These are phyloP conservation scores for Daldinia loculata DNA, from an alignment of 495 filamentous ascomycete genomes.

Conservation along the genomic window DNA sequence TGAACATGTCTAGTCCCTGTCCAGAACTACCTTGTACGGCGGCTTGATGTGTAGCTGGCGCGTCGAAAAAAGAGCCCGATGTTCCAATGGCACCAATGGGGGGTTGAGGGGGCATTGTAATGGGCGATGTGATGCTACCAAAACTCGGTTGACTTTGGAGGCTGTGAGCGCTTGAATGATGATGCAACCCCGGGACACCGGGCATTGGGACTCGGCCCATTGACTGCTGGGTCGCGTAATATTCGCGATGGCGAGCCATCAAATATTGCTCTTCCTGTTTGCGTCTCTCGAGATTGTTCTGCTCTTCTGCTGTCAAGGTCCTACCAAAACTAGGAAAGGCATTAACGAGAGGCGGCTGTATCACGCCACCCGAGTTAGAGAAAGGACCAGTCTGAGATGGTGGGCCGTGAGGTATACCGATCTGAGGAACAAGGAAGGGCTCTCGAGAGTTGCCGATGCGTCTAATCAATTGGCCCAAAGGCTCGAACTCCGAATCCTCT, in stretches of 20 bases:
- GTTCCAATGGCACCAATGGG: conserved; percentile 67
- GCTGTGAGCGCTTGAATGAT: conserved; percentile 93
- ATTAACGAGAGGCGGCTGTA: conserved; percentile 92
- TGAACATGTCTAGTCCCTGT: conserved; percentile 56
- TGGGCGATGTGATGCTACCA: conserved; percentile 88
- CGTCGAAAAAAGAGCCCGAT: conserved; percentile 74
- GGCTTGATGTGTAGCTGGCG: conserved; percentile 49
- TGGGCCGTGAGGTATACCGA: conserved; percentile 88
- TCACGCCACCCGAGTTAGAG: conserved; percentile 63
- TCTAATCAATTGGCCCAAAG: conserved; percentile 91
- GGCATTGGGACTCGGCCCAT: conserved; percentile 64
- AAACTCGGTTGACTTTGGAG: conserved; percentile 96
- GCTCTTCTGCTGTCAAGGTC: conserved; percentile 94
- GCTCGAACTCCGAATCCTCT: conserved; percentile 94
- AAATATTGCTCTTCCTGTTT: conserved; percentile 99
- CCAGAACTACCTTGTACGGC: conserved; percentile 44
- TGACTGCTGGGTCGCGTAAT: conserved; percentile 85
- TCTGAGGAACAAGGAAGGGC: conserved; percentile 96
- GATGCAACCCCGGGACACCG: conserved; percentile 78
- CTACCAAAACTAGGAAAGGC: conserved; percentile 98
- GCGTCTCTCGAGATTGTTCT: conserved; percentile 92
- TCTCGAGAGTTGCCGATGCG: conserved; percentile 97
- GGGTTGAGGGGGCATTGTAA: conserved; percentile 75
- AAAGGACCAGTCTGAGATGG: conserved; percentile 62
- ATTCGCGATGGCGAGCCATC: conserved; percentile 93